These are phyloP conservation scores for Madurella mycetomatis DNA, from an alignment of 2,329 filamentous ascomycete genomes.

Conservation along the genomic window DNA sequence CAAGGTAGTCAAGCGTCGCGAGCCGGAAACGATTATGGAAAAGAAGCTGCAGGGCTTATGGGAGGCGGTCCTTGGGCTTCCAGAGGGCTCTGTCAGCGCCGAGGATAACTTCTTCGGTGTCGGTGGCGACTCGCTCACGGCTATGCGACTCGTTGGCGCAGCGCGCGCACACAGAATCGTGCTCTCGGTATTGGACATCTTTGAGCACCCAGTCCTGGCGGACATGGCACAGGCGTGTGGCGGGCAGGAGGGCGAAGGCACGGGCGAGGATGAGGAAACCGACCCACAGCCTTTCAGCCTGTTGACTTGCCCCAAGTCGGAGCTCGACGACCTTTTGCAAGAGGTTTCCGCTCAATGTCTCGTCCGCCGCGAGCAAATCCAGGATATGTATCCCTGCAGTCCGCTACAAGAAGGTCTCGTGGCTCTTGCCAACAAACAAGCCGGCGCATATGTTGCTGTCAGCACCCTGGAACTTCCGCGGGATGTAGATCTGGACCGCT, in stretches of 20 bases:
- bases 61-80: slow-evolving; percentile 17
- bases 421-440: slow-evolving; percentile 32
- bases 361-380: slow-evolving; percentile 13
- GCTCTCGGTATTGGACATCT: slow-evolving; percentile 23
- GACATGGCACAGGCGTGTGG: slow-evolving; percentile 19
- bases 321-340: slow-evolving; percentile 11
- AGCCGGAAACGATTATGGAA: slow-evolving; percentile 19
- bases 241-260: not conserved
- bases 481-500: slow-evolving; percentile 21
- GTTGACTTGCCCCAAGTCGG: slow-evolving; percentile 2
- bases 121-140: slow-evolving; percentile 34
- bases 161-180: slow-evolving; percentile 22
- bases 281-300: slow-evolving; percentile 17
- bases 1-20: slow-evolving; percentile 6
- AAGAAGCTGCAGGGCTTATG: slow-evolving; percentile 21
- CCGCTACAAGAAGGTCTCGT: slow-evolving; percentile 39
- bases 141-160: slow-evolving; percentile 43
- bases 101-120: slow-evolving; percentile 33
- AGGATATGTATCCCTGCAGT: slow-evolving; percentile 39
- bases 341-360: slow-evolving; percentile 17
- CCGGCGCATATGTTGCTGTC: slow-evolving; percentile 36
- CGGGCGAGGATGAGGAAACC: not conserved
- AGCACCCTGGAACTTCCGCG: slow-evolving; percentile 25
- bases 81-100: slow-evolving; percentile 8
- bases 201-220: slow-evolving; percentile 18